Evolutionary conservation across 192 early-diverging fungal genomes (phyloP).

Genomic region (Borealophlyctis nickersoniae): DNA sequence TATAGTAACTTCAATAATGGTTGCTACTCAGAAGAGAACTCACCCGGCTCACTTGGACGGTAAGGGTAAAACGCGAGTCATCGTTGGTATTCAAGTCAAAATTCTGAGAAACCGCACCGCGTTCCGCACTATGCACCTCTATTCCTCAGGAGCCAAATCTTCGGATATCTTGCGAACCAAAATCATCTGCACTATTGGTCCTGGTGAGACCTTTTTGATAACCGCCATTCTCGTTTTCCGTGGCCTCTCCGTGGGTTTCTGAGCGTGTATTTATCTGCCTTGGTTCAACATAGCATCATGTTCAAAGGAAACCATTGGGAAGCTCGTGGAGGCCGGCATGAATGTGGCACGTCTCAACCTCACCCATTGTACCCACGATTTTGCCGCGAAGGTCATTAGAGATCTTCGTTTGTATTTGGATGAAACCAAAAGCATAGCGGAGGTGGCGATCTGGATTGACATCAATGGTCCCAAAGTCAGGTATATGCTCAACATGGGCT

Average conservation of each 20-base stretch:
- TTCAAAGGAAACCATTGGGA: slow-evolving; percentile 38
- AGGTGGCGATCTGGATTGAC: slow-evolving; percentile 58
- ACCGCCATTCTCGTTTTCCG: not conserved
- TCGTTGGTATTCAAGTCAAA: not conserved
- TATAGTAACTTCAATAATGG: slow-evolving; percentile 15
- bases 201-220: slow-evolving; percentile 3
- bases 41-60: slow-evolving; percentile 30
- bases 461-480: slow-evolving; percentile 62
- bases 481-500: slow-evolving; percentile 18
- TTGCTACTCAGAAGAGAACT: slow-evolving; percentile 9
- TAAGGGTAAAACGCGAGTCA: not conserved
- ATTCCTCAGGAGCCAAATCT: slow-evolving; percentile 9
- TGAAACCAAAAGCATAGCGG: slow-evolving; percentile 31
- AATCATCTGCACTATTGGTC: slow-evolving; percentile 48
- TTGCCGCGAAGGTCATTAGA: slow-evolving; percentile 46
- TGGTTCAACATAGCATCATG: slow-evolving; percentile 36
- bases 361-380: slow-evolving; percentile 55
- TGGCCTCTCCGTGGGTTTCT: not conserved
- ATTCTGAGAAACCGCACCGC: not conserved
- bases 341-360: slow-evolving; percentile 55
- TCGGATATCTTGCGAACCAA: slow-evolving; percentile 39
- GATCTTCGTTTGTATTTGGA: slow-evolving; percentile 38
- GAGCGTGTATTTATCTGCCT: not conserved
- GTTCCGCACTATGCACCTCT: not conserved
- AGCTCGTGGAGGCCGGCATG: slow-evolving; percentile 51